Base-by-base conservation (phyloP, 2,329 filamentous ascomycete genomes). In the Ceratocystis diversiconidia region DNA sequence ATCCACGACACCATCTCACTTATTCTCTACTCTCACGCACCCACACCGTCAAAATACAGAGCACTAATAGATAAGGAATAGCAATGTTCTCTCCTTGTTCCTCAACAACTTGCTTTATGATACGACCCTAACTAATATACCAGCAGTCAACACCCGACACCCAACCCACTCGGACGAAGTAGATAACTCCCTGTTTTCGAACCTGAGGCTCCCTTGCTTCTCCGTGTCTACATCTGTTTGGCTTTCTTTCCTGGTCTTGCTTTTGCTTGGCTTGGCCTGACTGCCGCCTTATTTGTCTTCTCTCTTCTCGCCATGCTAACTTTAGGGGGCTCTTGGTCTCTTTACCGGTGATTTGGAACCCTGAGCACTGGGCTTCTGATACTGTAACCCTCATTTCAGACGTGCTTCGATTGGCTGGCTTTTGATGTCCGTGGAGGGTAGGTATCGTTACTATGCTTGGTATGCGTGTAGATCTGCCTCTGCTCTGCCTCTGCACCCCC, bases 41-140 rank as follows among this genome's bases (percentile, higher is more conserved):
- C 8, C 22, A 52, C 48, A 52, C 48, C 19, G 5, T 52, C 19
- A 52, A 19, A 52, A 28, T 41, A 41, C 22, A 52, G 12, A 12
- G 3, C 19, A 52, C 19, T 57, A 19, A 17, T 30, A 59, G 52
- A 59, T 59, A 59, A 59, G 52, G 52, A 59, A 59, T 8, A 59
- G 52, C 52, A 36, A 59, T 59, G 52, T 59, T 32, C 52, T 36
- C 52, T n/a, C 52, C 52, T 36, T 59, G 52, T 59, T 36, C 12
- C 52, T 59, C 28, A 59, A 59, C 52, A 36, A 50, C 52, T 30
- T 59, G 52, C 52, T 32, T 19, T 32, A 59, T 36, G 10, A 59
- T 59, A 19, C 52, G 5, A 59, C 25, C 8, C 52, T 32, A 59
- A 59, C 15, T n/a, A 17, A 59, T 19, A 22, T 50, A 22, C 46